A percentile compares a stretch with the other conserved stretches of the same genome.
Conservation (phyloP, 1,284 basidiomycete genomes). For the Wallemia mellicola region DNA sequence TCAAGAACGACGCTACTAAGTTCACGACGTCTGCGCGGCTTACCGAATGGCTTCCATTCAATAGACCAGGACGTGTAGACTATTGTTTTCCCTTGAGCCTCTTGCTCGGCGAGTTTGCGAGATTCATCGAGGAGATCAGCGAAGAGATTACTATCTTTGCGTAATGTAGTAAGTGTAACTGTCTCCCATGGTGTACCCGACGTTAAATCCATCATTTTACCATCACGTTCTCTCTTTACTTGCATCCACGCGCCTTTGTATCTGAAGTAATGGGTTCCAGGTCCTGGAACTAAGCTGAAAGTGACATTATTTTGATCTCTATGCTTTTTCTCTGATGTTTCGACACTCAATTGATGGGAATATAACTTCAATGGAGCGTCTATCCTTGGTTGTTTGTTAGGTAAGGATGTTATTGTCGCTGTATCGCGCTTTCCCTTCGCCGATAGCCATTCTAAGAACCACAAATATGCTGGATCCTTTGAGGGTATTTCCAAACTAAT, state of each 20-base stretch:
- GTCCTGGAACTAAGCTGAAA: constrained; percentile 82
- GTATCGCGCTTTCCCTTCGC: constrained; percentile 11
- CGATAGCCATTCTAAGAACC: constrained; percentile 96
- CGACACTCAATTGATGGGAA: constrained; percentile 67
- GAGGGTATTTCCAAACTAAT: constrained; percentile 90
- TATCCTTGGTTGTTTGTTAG: not conserved
- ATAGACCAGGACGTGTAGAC: constrained; percentile 89
- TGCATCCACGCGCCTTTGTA: constrained; percentile 86
- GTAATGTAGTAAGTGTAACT: constrained; percentile 72
- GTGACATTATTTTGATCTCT: constrained; percentile 60
- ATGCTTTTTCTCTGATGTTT: constrained; percentile 61
- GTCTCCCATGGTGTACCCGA: constrained; percentile 94
- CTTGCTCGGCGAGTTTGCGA: constrained; percentile 50
- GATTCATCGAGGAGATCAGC: constrained; percentile 58
- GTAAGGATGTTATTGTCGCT: not conserved
- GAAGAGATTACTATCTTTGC: constrained; percentile 52
- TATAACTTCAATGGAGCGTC: constrained; percentile 16
- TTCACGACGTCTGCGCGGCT: constrained; percentile 60
- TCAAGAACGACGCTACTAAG: constrained; percentile 73
- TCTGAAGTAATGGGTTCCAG: constrained; percentile 74
- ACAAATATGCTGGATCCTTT: constrained; percentile 77
- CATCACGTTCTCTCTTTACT: constrained; percentile 77
- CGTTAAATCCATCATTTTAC: constrained; percentile 61
- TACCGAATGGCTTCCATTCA: constrained; percentile 88
- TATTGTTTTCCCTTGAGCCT: constrained; percentile 76